A percentile compares a stretch with the other conserved stretches of the same genome.
These are phyloP conservation scores for Eucalyptus lansdowneana DNA, from an alignment of 345 rosid genomes.

Conservation along the genomic window DNA sequence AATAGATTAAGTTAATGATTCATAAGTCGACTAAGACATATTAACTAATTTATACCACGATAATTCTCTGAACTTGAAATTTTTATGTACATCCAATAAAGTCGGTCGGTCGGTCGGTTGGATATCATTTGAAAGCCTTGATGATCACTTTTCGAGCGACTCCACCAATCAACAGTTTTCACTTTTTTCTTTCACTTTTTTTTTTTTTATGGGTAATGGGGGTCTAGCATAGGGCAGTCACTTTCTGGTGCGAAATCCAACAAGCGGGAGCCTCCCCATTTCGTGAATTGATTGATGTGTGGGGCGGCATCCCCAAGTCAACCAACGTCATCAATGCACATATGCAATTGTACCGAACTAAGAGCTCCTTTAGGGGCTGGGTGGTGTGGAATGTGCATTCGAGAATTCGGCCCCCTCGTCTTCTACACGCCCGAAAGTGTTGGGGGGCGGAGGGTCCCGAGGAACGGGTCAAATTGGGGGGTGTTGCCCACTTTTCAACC, in stretches of 20 bases:
- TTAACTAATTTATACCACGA: background rate
- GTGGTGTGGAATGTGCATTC: background rate
- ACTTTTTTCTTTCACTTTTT: background rate
- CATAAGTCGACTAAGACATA: background rate
- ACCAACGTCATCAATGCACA: background rate
- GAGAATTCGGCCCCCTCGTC: background rate
- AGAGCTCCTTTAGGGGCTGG: background rate
- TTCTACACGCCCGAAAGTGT: background rate
- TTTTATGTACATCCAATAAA: background rate
- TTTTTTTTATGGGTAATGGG: background rate
- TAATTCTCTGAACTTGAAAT: no score
- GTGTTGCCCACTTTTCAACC: background rate
- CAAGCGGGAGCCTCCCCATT: background rate
- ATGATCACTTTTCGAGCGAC: background rate
- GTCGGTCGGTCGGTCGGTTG: background rate
- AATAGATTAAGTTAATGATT: background rate
- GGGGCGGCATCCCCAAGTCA: background rate
- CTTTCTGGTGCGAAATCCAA: background rate
- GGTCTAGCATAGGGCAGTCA: background rate
- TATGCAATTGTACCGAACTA: background rate
- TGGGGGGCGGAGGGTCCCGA: background rate
- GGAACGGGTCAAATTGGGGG: background rate
- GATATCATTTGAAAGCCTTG: background rate
- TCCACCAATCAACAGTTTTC: background rate
- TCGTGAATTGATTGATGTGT: background rate